phyloP scores from a whole-genome alignment of 768 basidiomycete species.

The Xanthoconium stramineum region DNA sequence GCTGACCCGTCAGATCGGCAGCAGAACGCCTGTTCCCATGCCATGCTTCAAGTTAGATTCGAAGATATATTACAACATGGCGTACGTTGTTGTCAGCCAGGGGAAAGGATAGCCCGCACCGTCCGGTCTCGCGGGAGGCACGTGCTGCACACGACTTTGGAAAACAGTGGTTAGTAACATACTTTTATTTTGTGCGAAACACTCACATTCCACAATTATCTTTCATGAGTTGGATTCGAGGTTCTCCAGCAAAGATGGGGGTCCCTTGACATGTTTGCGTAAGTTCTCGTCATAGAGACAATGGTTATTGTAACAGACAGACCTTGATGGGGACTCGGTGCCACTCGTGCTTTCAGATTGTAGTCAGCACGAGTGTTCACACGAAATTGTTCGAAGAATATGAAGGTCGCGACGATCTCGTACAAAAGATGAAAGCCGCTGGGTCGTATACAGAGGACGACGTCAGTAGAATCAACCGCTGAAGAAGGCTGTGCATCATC shows the following conservation, averaged over 20 bases:
- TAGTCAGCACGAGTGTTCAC: background rate
- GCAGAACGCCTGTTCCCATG: background rate
- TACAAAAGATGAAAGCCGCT: slow-evolving; percentile 19
- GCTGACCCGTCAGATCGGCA: slow-evolving; percentile 11
- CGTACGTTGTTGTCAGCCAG: slow-evolving; percentile 2
- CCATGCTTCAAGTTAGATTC: background rate
- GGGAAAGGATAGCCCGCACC: background rate
- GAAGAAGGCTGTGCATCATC: background rate
- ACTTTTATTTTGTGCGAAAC: too few relatives aligned
- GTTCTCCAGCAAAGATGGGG: background rate
- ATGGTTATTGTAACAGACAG: background rate
- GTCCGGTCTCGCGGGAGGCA: background rate
- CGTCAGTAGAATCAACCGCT: background rate
- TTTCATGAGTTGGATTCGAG: background rate
- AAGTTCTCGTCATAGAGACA: background rate
- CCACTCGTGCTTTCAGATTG: background rate
- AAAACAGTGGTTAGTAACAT: background rate
- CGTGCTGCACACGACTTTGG: background rate
- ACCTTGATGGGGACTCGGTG: background rate
- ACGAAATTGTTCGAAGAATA: slow-evolving; percentile 8
- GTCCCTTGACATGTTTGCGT: background rate
- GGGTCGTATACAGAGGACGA: slow-evolving; percentile 11
- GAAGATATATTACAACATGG: background rate
- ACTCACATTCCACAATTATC: slow-evolving; percentile 3
- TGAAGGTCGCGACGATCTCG: slow-evolving; percentile 17